phyloP scores from a whole-genome alignment of 768 basidiomycete species.

The Xerocomus potaroensis region DNA sequence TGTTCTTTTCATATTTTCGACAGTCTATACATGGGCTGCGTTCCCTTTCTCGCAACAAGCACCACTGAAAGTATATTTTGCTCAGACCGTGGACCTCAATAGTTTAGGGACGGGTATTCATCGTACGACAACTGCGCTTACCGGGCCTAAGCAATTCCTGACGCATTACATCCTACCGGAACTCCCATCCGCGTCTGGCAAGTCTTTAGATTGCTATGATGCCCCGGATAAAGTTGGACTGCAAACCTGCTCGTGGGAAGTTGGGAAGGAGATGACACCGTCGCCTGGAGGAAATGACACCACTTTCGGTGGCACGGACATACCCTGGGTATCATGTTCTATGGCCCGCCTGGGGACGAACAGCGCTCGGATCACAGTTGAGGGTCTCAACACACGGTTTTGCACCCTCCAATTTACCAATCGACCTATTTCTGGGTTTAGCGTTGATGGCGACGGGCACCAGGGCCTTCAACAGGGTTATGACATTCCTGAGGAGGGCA shows the following conservation, averaged over 20 bases:
- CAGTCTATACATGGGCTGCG: constrained; percentile 39
- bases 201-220: constrained; percentile 32
- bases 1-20: constrained; percentile 40
- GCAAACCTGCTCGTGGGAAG: constrained; percentile 47
- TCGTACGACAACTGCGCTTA: constrained; percentile 41
- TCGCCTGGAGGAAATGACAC: constrained; percentile 32
- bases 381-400: constrained; percentile 57
- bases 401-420: constrained; percentile 59
- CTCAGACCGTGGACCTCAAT: constrained; percentile 51
- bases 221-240: constrained; percentile 33
- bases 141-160: constrained; percentile 42
- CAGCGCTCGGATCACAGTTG: constrained; percentile 46
- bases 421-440: constrained; percentile 39
- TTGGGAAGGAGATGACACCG: constrained; percentile 32
- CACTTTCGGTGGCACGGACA: neutral
- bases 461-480: constrained; percentile 41
- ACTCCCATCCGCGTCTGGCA: constrained; percentile 47
- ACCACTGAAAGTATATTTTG: constrained; percentile 71
- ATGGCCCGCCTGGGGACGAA: constrained; percentile 38
- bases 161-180: constrained; percentile 40
- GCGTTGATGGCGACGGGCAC: constrained; percentile 34
- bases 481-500: constrained; percentile 33
- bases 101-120: constrained; percentile 21
- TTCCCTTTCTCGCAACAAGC: constrained; percentile 61
- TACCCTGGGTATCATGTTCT: constrained; percentile 43